Evolutionary conservation across 192 early-diverging fungal genomes (phyloP), one percentile per base, ranked within the genome.

Genomic region (Lobosporangium transversale): DNA sequence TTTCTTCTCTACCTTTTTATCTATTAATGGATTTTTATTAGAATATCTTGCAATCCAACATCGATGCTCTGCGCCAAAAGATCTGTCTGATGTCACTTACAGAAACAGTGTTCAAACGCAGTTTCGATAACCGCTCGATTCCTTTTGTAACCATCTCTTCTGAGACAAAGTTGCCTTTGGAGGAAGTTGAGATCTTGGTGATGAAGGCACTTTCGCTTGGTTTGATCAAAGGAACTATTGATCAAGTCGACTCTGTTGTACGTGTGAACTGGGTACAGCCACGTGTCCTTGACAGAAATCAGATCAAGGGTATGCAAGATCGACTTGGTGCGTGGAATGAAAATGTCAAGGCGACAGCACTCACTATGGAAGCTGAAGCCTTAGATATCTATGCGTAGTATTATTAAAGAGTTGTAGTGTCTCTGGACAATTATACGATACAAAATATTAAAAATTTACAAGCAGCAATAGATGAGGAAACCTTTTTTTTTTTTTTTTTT

Each of bases 151-250:
- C 80, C 4, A 92, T 99, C 69, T 91, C 96, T 6, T 80, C 89
- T 2, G 94, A 96, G 75, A 96, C 93, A 2, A 85, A 87, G 40
- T 81, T 97, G 42, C 74, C 86, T 1, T 37, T 88, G 24, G 91
- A 94, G 35, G 93, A 97, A 76, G 97, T 98, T 11, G 98, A 99
- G 86, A 94, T 97, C 70, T 73, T 99, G 68, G 90, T 98, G 24
- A 99, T 99, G 98, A 97, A 97, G 84, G 97, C 95, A 14, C 78
- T 99, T 68, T 92, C 93, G 47, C 84, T 99, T 53, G 95, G 93
- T 1, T 75, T 99, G 62, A 93, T 99, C 73, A 87, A 88, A 56
- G 98, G 98, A 21, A 89, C 88, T 32, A 97, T 99, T 79, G 96
- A 99, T 66, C 95, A 99, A 82, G 95, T 99, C 23, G 94, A 94